phyloP scores from a whole-genome alignment of 2,329 filamentous ascomycete genomes.

The Kalaharituber pfeilii region DNA sequence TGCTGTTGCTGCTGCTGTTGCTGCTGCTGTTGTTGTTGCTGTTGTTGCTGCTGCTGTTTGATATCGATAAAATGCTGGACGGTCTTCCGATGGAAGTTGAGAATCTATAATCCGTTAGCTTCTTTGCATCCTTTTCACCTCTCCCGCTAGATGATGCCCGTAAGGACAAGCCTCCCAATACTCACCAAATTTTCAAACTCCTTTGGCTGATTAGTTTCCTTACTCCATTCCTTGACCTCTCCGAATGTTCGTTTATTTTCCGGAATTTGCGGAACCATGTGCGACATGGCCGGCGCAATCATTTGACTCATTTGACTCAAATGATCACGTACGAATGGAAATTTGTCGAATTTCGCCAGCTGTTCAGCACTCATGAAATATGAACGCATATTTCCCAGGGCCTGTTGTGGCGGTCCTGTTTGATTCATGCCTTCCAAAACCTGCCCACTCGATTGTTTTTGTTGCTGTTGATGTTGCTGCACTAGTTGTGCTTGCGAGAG shows the following conservation, averaged over 20 bases:
- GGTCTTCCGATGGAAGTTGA: too few species aligned
- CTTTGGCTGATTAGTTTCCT: background rate
- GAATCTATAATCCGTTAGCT: background rate
- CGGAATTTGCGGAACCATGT: background rate
- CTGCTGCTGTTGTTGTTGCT: background rate
- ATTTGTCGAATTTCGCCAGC: background rate
- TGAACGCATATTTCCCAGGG: too few species aligned
- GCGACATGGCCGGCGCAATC: background rate
- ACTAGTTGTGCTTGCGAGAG: too few species aligned
- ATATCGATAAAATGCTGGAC: too few species aligned
- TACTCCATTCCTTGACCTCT: background rate
- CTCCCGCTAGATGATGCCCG: background rate
- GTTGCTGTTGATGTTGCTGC: background rate
- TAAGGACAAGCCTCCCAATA: background rate
- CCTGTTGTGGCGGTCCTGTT: background rate
- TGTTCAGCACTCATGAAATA: background rate
- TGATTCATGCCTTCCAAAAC: too few species aligned
- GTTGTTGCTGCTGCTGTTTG: background rate
- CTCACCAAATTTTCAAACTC: background rate
- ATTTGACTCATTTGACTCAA: background rate
- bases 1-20: background rate
- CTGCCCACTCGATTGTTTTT: background rate
- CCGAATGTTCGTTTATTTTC: background rate
- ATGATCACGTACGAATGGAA: background rate
- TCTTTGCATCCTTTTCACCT: too few species aligned